Evolutionary conservation across 441 rosid species (phyloP).

Genomic region (Euphorbia celastroides): DNA sequence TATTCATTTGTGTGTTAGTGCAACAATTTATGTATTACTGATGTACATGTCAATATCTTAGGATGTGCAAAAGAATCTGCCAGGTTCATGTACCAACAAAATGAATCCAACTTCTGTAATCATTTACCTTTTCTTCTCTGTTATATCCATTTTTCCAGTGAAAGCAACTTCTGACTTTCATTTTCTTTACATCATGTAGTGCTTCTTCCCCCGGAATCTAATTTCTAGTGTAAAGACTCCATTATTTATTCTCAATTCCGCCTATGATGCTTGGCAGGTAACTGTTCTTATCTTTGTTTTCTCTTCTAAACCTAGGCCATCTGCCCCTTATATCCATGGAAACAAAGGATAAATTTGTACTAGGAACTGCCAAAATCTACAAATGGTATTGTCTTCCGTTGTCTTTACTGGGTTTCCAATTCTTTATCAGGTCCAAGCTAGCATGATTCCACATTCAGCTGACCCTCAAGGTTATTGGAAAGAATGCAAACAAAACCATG

Average conservation of each 20-base stretch:
- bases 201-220: slow-evolving; percentile 84
- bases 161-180: slow-evolving; percentile 6
- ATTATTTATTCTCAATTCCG: slow-evolving; percentile 74
- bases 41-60: slow-evolving; percentile 17
- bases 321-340: neutral
- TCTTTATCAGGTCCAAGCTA: slow-evolving; percentile 50
- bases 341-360: neutral
- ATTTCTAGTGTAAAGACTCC: slow-evolving; percentile 61
- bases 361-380: no score
- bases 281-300: slow-evolving; percentile 2
- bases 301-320: neutral
- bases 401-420: slow-evolving; percentile 3
- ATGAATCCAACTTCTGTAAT: slow-evolving; percentile 59
- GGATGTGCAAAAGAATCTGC: slow-evolving; percentile 48
- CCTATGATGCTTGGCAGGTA: slow-evolving; percentile 90
- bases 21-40: neutral
- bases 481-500: slow-evolving; percentile 66
- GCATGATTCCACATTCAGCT: slow-evolving; percentile 77
- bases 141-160: slow-evolving; percentile 1
- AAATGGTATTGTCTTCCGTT: no score
- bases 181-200: slow-evolving; percentile 37
- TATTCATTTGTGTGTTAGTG: no score
- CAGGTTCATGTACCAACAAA: slow-evolving; percentile 43
- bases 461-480: slow-evolving; percentile 88
- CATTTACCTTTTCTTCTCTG: slow-evolving; percentile 13